Conservation (phyloP, 2,329 filamentous ascomycete species). For the Xylaria sp. region DNA sequence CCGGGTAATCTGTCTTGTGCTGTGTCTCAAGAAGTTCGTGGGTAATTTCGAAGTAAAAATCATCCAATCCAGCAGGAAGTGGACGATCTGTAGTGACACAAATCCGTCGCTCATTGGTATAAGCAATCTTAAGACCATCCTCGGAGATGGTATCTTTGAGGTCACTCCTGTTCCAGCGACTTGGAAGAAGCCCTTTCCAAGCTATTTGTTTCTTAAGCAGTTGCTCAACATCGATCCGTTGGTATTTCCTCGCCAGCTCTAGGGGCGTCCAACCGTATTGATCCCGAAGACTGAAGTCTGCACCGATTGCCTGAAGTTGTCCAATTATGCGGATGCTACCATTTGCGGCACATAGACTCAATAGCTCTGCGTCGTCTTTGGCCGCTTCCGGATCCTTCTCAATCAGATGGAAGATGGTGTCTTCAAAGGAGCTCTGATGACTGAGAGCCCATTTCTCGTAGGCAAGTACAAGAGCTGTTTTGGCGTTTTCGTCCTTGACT, state of each 20-base stretch:
- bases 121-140: constrained; percentile 1
- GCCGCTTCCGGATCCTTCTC: constrained; percentile 2
- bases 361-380: neutral
- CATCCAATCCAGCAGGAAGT: constrained; percentile 8
- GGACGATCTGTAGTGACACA: constrained; percentile 11
- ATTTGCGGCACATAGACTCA: neutral
- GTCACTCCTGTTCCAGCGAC: constrained; percentile 4
- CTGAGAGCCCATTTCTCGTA: constrained; percentile 8
- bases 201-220: constrained; percentile 1
- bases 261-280: constrained; percentile 10
- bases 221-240: neutral
- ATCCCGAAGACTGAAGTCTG: neutral
- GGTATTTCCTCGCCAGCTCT: neutral
- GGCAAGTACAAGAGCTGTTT: constrained; percentile 9
- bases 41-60: constrained; percentile 19
- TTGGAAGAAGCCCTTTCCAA: constrained; percentile 12
- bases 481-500: constrained; percentile 4
- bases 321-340: constrained; percentile 1
- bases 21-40: neutral
- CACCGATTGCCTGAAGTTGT: constrained; percentile 1
- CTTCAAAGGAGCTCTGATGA: neutral
- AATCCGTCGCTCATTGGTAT: neutral
- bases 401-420: constrained; percentile 4
- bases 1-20: neutral
- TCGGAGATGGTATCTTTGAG: neutral